Evolutionary conservation across 2,329 filamentous ascomycete genomes (phyloP).

Genomic region (Dryadomyces sulphureus): DNA sequence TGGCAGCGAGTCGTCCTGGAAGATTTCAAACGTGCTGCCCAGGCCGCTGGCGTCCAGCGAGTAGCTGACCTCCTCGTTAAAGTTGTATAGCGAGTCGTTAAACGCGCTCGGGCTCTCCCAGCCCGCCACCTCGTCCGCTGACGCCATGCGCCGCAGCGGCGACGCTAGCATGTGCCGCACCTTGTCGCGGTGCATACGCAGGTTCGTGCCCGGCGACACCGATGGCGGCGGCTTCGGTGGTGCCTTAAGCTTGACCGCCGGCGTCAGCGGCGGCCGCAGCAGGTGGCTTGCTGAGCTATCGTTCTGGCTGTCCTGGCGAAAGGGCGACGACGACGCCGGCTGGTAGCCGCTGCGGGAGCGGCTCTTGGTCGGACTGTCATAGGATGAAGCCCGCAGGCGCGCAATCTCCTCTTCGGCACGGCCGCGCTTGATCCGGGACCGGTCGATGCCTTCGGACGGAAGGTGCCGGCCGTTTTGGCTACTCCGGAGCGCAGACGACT

Average conservation of each 20-base stretch:
- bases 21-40: conserved; percentile 35
- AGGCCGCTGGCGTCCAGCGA: conserved; percentile 36
- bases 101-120: conserved; percentile 56
- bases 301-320: conserved; percentile 32
- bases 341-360: conserved; percentile 37
- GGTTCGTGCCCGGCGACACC: conserved; percentile 82
- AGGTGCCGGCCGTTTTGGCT: conserved; percentile 49
- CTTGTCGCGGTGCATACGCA: conserved; percentile 73
- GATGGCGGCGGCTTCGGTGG: conserved; percentile 49
- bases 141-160: conserved; percentile 37
- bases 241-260: conserved; percentile 65
- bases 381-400: conserved; percentile 79
- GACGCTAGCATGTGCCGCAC: conserved; percentile 73
- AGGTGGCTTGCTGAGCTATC: conserved; percentile 36
- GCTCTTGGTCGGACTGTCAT: conserved; percentile 73
- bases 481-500: conserved; percentile 73
- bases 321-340: conserved; percentile 52
- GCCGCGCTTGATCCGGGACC: conserved; percentile 71
- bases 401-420: conserved; percentile 93
- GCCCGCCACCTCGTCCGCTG: conserved; percentile 19
- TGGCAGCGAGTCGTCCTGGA: conserved; percentile 29
- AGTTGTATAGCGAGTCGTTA: conserved; percentile 38
- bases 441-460: conserved; percentile 59
- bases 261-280: conserved; percentile 60
- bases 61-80: conserved; percentile 31